phyloP scores from a whole-genome alignment of 345 rosid species.

The Trapa incisa region DNA sequence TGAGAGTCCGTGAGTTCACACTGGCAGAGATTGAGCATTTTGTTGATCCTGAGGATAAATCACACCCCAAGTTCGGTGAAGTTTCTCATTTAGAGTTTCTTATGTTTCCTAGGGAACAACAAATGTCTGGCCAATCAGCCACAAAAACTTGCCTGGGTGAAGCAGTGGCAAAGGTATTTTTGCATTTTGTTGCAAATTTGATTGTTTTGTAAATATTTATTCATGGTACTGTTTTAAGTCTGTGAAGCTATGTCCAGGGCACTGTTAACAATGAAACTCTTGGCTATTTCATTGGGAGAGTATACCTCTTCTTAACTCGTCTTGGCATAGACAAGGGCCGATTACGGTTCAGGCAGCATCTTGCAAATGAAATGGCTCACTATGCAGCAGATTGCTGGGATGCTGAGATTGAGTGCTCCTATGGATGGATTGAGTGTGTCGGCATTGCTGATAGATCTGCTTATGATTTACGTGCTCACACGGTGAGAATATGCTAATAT shows the following conservation, averaged over 20 bases:
- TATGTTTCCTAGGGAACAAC: constrained; percentile 87
- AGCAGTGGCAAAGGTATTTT: constrained; percentile 65
- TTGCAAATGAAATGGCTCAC: constrained; percentile 98
- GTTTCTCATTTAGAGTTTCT: constrained; percentile 59
- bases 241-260: constrained; percentile 33
- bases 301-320: constrained; percentile 61
- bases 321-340: constrained; percentile 79
- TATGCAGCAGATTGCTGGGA: constrained; percentile 99
- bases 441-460: constrained; percentile 99
- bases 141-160: constrained; percentile 46
- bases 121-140: constrained; percentile 80
- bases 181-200: neutral
- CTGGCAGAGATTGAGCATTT: constrained; percentile 95
- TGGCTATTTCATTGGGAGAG: constrained; percentile 94
- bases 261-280: constrained; percentile 89
- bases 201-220: neutral
- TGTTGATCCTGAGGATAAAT: constrained; percentile 90
- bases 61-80: constrained; percentile 70
- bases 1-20: constrained; percentile 90
- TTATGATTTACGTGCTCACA: constrained; percentile 71
- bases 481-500: constrained; percentile 28
- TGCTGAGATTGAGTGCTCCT: constrained; percentile 89
- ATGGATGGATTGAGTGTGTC: constrained; percentile 98
- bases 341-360: constrained; percentile 85
- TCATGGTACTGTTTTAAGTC: neutral